Conservation (phyloP, 441 rosid genomes). For the Rhodomyrtus psidioides region DNA sequence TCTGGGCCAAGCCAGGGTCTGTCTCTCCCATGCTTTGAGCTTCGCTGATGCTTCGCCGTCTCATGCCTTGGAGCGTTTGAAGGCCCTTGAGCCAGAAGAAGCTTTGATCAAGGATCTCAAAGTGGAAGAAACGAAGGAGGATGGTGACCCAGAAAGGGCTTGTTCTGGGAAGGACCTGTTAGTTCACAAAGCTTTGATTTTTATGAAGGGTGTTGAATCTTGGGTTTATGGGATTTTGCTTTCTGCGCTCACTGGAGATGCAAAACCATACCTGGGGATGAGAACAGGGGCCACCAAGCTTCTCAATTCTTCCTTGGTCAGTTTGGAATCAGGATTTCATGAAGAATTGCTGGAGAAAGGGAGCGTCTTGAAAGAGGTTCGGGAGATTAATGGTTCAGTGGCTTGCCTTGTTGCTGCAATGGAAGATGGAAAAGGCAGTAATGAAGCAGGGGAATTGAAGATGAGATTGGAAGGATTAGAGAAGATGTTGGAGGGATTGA, state of each 20-base stretch:
- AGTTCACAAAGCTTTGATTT: constrained; percentile 31
- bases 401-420: constrained; percentile 25
- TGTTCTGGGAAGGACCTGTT: constrained; percentile 26
- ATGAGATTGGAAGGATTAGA: constrained; percentile 27
- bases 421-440: constrained; percentile 5
- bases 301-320: constrained; percentile 13
- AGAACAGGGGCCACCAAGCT: constrained; percentile 11
- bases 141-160: constrained; percentile 3
- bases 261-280: constrained; percentile 19
- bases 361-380: constrained; percentile 25
- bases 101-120: constrained; percentile 9
- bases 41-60: constrained; percentile 29
- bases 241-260: constrained; percentile 37
- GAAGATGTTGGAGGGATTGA: constrained; percentile 27
- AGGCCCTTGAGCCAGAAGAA: constrained; percentile 13
- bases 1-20: constrained; percentile 34
- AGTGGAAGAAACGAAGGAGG: background rate
- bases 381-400: constrained; percentile 34
- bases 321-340: constrained; percentile 20
- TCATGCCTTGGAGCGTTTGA: constrained; percentile 24
- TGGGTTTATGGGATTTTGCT: constrained; percentile 35
- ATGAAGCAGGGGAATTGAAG: constrained; percentile 31
- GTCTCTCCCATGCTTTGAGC: constrained; percentile 31
- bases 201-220: constrained; percentile 31
- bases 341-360: constrained; percentile 16